phyloP scores from a whole-genome alignment of 2,329 filamentous ascomycete genomes.

The Nothopassalora personata region DNA sequence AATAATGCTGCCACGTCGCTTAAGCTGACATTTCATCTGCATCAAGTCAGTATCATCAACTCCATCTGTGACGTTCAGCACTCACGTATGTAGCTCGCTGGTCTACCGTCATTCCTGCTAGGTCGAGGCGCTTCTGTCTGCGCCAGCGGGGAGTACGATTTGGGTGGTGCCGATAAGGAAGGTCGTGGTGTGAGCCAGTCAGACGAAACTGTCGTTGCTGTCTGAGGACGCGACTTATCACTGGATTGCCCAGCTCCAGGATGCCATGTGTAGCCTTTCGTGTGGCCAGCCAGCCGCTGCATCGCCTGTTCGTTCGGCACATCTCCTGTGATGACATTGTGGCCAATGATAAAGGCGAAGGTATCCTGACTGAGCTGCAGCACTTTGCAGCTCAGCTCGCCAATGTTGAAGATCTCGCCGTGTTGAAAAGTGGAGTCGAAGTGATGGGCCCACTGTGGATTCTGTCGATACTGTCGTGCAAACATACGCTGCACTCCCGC shows the following conservation, averaged over 20 bases:
- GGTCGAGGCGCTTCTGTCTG: neutral
- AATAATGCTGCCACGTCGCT: neutral
- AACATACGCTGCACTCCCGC: slow-evolving; percentile 48
- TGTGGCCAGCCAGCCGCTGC: neutral
- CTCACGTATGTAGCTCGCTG: slow-evolving; percentile 1
- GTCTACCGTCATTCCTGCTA: neutral
- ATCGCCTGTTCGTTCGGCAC: slow-evolving; percentile 1
- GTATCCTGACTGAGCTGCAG: slow-evolving; percentile 58
- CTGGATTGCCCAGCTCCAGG: slow-evolving; percentile 2
- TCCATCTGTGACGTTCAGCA: neutral
- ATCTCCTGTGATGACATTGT: slow-evolving; percentile 36
- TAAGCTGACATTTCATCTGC: neutral
- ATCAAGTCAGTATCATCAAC: neutral
- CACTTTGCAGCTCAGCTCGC: slow-evolving; percentile 41
- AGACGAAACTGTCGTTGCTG: neutral
- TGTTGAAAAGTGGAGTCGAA: slow-evolving; percentile 54
- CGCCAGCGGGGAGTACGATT: neutral
- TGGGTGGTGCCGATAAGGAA: neutral
- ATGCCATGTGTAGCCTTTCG: slow-evolving; percentile 8
- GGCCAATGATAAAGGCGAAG: slow-evolving; percentile 53
- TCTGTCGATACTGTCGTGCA: slow-evolving; percentile 42
- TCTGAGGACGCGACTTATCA: neutral
- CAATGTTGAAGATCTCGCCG: slow-evolving; percentile 50
- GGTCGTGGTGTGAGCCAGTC: neutral
- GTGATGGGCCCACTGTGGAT: slow-evolving; percentile 40